These are phyloP conservation scores for Lipomyces yamanashiensis DNA, from an alignment of 805 yeast species.

Conservation along the genomic window DNA sequence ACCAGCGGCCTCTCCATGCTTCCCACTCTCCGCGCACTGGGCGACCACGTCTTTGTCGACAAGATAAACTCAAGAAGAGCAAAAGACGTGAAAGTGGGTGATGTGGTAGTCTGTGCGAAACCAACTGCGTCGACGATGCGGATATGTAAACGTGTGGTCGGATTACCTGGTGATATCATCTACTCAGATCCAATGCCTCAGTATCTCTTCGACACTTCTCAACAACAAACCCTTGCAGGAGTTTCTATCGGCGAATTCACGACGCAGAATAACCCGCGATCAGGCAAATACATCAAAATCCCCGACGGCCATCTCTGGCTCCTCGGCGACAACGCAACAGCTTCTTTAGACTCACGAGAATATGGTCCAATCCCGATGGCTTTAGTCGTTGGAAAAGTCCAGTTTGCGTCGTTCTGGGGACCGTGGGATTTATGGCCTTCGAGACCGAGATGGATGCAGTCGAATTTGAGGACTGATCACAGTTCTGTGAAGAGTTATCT, in stretches of 20 bases:
- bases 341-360: constrained; percentile 85
- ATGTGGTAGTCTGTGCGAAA: constrained; percentile 81
- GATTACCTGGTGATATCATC: constrained; percentile 92
- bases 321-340: constrained; percentile 90
- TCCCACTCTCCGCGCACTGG: constrained; percentile 75
- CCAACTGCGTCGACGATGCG: constrained; percentile 86
- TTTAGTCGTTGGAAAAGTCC: constrained; percentile 79
- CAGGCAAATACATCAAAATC: constrained; percentile 63
- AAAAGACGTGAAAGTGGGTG: constrained; percentile 73
- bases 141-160: constrained; percentile 91
- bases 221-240: background rate
- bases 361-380: constrained; percentile 92
- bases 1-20: constrained; percentile 95
- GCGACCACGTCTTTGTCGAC: constrained; percentile 79
- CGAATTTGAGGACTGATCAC: background rate
- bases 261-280: constrained; percentile 42
- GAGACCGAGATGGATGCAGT: constrained; percentile 20
- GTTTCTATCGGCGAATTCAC: constrained; percentile 38
- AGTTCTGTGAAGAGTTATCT: background rate
- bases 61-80: constrained; percentile 66
- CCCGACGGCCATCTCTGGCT: constrained; percentile 98
- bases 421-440: constrained; percentile 21
- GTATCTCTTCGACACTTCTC: background rate
- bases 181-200: constrained; percentile 19
- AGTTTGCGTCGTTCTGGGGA: constrained; percentile 26